Evolutionary conservation across 208 protist species (phyloP), one percentile per base, ranked within the genome.

Genomic region (Wallacemonas collosoma): DNA sequence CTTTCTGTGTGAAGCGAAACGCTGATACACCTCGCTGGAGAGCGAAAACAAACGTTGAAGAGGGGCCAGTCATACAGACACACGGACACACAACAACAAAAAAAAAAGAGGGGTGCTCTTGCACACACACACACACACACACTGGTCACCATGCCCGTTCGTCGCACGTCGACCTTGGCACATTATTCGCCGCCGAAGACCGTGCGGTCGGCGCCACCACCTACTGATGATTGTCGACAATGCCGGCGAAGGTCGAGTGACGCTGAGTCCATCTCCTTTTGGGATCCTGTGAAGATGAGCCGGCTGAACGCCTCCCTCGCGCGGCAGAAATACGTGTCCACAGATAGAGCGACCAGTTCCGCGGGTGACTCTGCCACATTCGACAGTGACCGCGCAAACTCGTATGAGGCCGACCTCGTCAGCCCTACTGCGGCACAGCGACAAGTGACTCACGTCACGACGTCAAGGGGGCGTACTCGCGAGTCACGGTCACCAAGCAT

Each of bases 121-220:
- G 54, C 17, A 17, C 38, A 11, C 56, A 62, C 26, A 62, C 7
- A 7, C 36, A 7, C 35, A 6, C 38, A 6, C 56, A 62, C 4
- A 62, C 56, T 7, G 35, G 36, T 62, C 12, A 15, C 38, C 8
- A 65, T 65, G 60, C 60, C 60, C 36, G n/a, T 65, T 8, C 12
- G 36, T 35, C 60, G 60, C 38, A 26, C 36, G 15, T 36, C 3
- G 11, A 65, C 60, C 12, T n/a, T 65, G 60, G 60, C 60, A 1
- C 60, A 65, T 41, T 65, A 7, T n/a, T 65, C 60, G 43, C 60
- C 60, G 17, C 60, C 60, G 3, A 65, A 65, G 15, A 65, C 60
- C 7, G 40, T 48, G 36, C 60, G 60, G 14, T 12, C 60, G n/a
- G 53, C 57, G 57, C 36, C 57, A 39, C 38, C 57, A 39, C 57